These are phyloP conservation scores for Kickxella alabastrina DNA, from an alignment of 192 early-diverging fungal genomes.

Conservation along the genomic window DNA sequence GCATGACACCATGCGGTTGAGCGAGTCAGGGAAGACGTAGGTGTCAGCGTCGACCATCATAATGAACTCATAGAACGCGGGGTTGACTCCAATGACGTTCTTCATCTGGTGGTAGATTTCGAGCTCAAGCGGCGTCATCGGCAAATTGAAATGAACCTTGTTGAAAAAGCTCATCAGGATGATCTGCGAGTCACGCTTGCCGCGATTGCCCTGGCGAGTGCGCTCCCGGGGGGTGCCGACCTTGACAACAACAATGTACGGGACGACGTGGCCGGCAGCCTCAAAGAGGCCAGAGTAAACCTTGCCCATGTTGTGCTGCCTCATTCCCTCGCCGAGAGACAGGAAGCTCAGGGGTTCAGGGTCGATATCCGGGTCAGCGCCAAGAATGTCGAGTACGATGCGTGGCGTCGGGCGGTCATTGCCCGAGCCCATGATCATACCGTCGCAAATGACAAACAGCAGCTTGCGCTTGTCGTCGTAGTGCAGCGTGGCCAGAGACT, in stretches of 20 bases:
- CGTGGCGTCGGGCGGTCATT: conserved; percentile 95
- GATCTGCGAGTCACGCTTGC: conserved; percentile 99
- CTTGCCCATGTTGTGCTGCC: conserved; percentile 94
- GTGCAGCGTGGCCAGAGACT: conserved; percentile 82
- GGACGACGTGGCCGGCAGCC: conserved; percentile 82
- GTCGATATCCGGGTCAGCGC: conserved; percentile 81
- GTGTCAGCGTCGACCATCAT: conserved; percentile 99
- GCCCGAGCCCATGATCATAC: conserved; percentile 92
- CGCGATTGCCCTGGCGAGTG: conserved; percentile 90
- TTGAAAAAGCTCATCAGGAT: conserved; percentile 97
- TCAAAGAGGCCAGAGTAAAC: conserved; percentile 97
- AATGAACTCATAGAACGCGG: conserved; percentile 95
- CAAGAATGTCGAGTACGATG: conserved; percentile 94
- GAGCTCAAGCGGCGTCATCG: conserved; percentile 93
- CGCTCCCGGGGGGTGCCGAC: conserved; percentile 81
- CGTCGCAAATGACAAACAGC: conserved; percentile 92
- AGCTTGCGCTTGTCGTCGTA: conserved; percentile 98
- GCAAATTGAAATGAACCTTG: conserved; percentile 88
- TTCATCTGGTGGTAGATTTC: conserved; percentile 99
- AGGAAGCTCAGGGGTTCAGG: conserved; percentile 83
- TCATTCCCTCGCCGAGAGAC: conserved; percentile 80
- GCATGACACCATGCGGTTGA: conserved; percentile 93
- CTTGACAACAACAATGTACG: conserved; percentile 93
- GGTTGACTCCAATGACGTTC: conserved; percentile 98
- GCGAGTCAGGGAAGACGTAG: conserved; percentile 84